phyloP scores from a whole-genome alignment of 805 yeast species.

The Spathaspora sp. region DNA sequence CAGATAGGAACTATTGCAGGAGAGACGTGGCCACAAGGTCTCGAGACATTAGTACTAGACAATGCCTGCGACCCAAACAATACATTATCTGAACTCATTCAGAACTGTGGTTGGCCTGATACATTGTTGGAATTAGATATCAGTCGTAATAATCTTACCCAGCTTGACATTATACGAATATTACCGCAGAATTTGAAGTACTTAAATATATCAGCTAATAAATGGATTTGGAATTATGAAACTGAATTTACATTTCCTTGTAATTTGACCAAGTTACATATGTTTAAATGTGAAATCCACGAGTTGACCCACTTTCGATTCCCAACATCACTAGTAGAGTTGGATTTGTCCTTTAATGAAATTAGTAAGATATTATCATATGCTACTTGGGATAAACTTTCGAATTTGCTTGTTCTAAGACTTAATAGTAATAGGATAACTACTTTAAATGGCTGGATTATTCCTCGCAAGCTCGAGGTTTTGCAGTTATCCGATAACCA shows the following conservation, averaged over 20 bases:
- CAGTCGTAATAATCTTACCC: not conserved
- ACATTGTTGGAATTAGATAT: not conserved
- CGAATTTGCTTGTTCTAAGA: no score
- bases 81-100: no score
- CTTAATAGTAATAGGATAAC: not conserved
- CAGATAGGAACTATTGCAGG: no score
- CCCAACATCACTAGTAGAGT: not conserved
- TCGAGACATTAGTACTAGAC: no score
- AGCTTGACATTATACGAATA: no score
- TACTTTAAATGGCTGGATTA: not conserved
- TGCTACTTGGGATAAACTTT: not conserved
- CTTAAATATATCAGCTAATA: not conserved
- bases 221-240: not conserved
- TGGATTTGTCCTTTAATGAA: not conserved
- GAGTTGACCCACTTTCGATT: not conserved
- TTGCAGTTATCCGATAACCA: not conserved
- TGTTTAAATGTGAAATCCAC: no score
- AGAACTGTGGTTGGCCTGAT: not conserved
- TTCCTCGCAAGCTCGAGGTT: not conserved
- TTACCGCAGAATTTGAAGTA: not conserved
- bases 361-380: not conserved
- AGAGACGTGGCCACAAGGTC: no score
- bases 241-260: not conserved
- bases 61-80: no score
- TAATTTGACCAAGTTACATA: no score